Base-by-base conservation (phyloP, 176 grass and related monocot genomes). In the Alloteropsis semialata region DNA sequence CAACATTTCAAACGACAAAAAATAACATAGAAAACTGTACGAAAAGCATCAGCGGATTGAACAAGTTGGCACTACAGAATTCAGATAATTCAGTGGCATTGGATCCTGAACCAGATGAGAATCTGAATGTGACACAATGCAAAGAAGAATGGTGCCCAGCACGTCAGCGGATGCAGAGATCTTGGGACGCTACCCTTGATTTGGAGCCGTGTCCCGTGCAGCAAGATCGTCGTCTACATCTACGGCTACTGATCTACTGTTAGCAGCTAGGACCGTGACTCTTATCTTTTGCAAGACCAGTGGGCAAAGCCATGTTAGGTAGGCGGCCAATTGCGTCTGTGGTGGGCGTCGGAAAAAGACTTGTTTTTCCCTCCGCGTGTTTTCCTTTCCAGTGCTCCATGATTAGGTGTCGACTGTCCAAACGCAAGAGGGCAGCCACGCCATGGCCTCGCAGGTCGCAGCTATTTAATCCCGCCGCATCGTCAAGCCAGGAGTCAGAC, bases 301-400 rank as follows among this genome's bases (percentile, higher is more conserved):
- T 28, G 39, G n/a, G 78, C 72, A 83, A 90, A 73, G 54, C 15
- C 10, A 37, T 22, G 84, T 91, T 91, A 57, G 89, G 89, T 91
- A 76, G 81, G 81, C 82, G 58, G 66, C 84, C 89, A 91, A 84
- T 81, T 87, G 75, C 85, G 67, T 75, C 63, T 13, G 53, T 76
- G 85, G 49, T 84, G 76, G 75, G 74, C 69, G 70, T 45, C 43
- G 48, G 51, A 61, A 79, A 64, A 80, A 18, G 77, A 69, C 54
- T 44, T 38, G 3, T 44, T 62, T 73, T 60, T 65, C 64, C 53
- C 44, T 4, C 28, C 63, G 67, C 18, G 62, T 25, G 60, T 44
- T 34, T 36, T 58, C 9, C 54, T 70, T 76, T 43, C 66, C 42
- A 54, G 45, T 69, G 34, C 75, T 84, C 85, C 81, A 81, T 84